Percentiles rank a stretch among this genome's conserved stretches.
These are phyloP conservation scores for Rubus idaeus DNA, from an alignment of 306 rosid species.

Conservation along the genomic window DNA sequence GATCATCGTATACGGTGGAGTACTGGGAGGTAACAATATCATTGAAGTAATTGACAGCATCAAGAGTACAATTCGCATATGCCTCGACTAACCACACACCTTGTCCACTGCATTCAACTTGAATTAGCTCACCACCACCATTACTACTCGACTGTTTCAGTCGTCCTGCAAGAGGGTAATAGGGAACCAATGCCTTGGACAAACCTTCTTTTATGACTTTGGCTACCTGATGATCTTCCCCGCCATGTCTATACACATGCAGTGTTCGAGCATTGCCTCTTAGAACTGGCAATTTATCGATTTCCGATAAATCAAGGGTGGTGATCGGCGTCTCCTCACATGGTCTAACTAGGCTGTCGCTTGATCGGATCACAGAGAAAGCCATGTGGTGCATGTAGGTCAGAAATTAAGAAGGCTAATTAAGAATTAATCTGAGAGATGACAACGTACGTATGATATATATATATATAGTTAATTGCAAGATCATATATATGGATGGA, in stretches of 20 bases:
- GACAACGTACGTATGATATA: not conserved
- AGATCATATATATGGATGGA: not conserved
- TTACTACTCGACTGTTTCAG: constrained; percentile 25
- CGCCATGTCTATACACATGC: constrained; percentile 60
- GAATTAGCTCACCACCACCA: constrained; percentile 25
- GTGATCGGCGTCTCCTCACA: constrained; percentile 36
- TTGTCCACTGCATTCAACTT: constrained; percentile 53
- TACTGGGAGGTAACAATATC: constrained; percentile 24
- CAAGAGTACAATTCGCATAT: constrained; percentile 40
- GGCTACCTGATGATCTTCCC: constrained; percentile 25
- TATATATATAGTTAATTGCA: not conserved
- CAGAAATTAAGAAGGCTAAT: not conserved
- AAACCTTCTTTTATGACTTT: constrained; percentile 53
- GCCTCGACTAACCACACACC: constrained; percentile 75
- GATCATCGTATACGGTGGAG: constrained; percentile 43
- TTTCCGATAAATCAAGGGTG: constrained; percentile 51
- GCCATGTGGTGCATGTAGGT: constrained; percentile 28
- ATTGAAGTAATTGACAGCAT: constrained; percentile 46
- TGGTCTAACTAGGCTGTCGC: constrained; percentile 46
- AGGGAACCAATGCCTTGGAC: constrained; percentile 67
- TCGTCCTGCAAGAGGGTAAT: constrained; percentile 77
- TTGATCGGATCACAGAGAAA: constrained; percentile 44
- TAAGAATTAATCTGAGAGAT: not conserved
- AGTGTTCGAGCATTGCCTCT: constrained; percentile 66
- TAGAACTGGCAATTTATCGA: constrained; percentile 54